phyloP scores from a whole-genome alignment of 257 asterid genomes.

The Jasminum sambac region DNA sequence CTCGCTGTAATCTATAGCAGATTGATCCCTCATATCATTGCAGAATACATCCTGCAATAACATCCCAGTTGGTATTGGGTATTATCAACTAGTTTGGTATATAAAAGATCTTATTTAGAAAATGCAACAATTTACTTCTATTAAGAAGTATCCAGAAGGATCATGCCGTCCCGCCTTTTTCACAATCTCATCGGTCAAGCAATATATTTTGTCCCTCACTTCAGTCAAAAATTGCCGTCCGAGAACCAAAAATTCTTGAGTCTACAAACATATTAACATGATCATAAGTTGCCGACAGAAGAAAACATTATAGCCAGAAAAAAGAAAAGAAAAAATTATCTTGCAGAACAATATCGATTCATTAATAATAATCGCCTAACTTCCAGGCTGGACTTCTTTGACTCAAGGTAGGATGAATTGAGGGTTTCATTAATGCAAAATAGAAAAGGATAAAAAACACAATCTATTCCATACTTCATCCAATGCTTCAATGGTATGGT shows the following conservation, averaged over 20 bases:
- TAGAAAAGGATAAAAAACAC: background rate
- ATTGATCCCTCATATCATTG: slow-evolving; percentile 66
- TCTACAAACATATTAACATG: slow-evolving; percentile 40
- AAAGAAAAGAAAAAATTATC: slow-evolving; percentile 5
- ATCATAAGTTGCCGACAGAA: slow-evolving; percentile 24
- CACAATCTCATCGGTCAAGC: slow-evolving; percentile 83
- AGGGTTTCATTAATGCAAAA: background rate
- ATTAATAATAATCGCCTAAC: background rate
- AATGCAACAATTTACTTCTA: slow-evolving; percentile 53
- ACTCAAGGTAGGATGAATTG: background rate
- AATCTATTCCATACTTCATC: background rate
- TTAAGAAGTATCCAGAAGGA: slow-evolving; percentile 88
- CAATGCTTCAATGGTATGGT: background rate
- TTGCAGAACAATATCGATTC: background rate
- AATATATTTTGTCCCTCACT: slow-evolving; percentile 73
- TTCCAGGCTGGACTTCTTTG: background rate
- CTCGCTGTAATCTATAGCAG: slow-evolving; percentile 67
- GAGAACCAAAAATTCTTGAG: slow-evolving; percentile 84
- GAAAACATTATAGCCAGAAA: slow-evolving; percentile 3
- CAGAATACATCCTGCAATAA: slow-evolving; percentile 67
- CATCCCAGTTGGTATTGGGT: slow-evolving; percentile 13
- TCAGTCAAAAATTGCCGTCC: slow-evolving; percentile 86
- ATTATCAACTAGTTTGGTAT: slow-evolving; percentile 11
- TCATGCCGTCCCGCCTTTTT: slow-evolving; percentile 54
- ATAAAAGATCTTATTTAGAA: slow-evolving; percentile 10